A percentile compares a stretch with the other conserved stretches of the same genome.
Evolutionary conservation across 2,329 filamentous ascomycete species (phyloP).

Genomic region (Fusarium duplospermum): DNA sequence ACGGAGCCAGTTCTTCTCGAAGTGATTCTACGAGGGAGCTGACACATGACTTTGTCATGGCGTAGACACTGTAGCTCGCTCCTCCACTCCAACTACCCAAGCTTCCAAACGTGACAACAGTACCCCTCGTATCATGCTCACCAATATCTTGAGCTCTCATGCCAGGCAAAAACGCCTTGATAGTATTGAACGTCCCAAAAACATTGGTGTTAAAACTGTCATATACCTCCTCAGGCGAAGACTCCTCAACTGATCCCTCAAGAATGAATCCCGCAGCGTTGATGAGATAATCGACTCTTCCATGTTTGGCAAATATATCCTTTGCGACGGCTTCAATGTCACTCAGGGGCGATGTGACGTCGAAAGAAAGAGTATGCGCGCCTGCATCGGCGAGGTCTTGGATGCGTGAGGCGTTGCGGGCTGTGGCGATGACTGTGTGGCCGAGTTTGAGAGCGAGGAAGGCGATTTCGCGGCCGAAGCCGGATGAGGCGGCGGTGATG

Average conservation of each 20-base stretch:
- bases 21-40: conserved; percentile 59
- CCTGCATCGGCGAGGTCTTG: conserved; percentile 56
- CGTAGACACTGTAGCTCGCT: conserved; percentile 54
- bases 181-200: conserved; percentile 62
- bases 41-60: conserved; percentile 59
- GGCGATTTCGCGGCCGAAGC: conserved; percentile 61
- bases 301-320: conserved; percentile 46
- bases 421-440: conserved; percentile 63
- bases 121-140: conserved; percentile 38
- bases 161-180: conserved; percentile 59
- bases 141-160: conserved; percentile 54
- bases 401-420: conserved; percentile 55
- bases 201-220: conserved; percentile 64
- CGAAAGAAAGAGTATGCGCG: conserved; percentile 57
- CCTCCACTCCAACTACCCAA: conserved; percentile 57
- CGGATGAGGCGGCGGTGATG: conserved; percentile 63
- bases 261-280: conserved; percentile 61
- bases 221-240: conserved; percentile 50
- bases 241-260: conserved; percentile 56
- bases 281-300: conserved; percentile 60
- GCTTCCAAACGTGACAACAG: conserved; percentile 60
- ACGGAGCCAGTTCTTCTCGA: conserved; percentile 56
- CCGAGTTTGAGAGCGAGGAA: conserved; percentile 57
- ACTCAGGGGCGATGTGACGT: conserved; percentile 56
- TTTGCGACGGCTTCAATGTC: conserved; percentile 52